A percentile compares a stretch with the other conserved stretches of the same genome.
phyloP scores from a whole-genome alignment of 371 early-diverging fungal species.

The Nematocida sp. region DNA sequence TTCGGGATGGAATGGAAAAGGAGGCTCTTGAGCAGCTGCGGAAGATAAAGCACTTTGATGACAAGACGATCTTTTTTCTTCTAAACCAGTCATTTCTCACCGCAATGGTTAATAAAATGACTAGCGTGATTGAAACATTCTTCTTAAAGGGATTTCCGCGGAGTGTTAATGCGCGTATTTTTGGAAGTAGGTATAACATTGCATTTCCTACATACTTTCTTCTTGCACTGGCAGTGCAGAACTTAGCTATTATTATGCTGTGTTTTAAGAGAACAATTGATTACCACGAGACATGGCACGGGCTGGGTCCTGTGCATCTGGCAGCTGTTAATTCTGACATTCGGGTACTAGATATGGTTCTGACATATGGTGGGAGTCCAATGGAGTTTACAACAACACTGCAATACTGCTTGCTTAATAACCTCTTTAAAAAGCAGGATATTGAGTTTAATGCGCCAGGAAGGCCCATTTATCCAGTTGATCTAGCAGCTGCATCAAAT shows the following conservation, averaged over 20 bases:
- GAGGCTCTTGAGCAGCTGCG: constrained; percentile 48
- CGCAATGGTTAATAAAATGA: constrained; percentile 62
- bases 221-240: constrained; percentile 42
- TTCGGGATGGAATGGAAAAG: constrained; percentile 53
- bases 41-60: constrained; percentile 18
- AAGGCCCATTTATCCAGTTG: constrained; percentile 50
- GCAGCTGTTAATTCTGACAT: constrained; percentile 54
- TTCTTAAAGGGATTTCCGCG: constrained; percentile 60
- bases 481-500: constrained; percentile 37
- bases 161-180: constrained; percentile 60
- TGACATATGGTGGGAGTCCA: constrained; percentile 32
- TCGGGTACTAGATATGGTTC: constrained; percentile 50
- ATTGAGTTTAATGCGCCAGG: not conserved
- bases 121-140: constrained; percentile 63
- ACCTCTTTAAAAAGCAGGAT: constrained; percentile 19
- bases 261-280: constrained; percentile 50
- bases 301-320: constrained; percentile 51
- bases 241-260: constrained; percentile 39
- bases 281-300: constrained; percentile 54
- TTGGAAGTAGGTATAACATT: constrained; percentile 46
- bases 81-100: constrained; percentile 63
- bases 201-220: constrained; percentile 55
- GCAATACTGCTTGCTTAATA: constrained; percentile 33
- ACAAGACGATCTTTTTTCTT: constrained; percentile 37
- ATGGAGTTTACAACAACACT: constrained; percentile 46